Base-by-base conservation (phyloP, 805 yeast genomes). In the Yarrowia deformans region DNA sequence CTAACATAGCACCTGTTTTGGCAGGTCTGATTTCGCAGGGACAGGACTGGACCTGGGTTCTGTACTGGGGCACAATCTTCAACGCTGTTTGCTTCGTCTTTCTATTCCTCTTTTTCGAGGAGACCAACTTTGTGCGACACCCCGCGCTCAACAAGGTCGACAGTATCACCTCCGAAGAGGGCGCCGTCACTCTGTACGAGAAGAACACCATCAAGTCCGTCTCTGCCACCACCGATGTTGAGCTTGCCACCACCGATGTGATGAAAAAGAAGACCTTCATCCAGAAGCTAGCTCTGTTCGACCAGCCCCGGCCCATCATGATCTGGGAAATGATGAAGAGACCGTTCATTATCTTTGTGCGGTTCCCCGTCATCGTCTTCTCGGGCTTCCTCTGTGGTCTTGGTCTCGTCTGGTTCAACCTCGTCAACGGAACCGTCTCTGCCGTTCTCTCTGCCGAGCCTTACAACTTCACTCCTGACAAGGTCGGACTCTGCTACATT, bases 31-130 rank as follows among this genome's bases (percentile, higher is more conserved):
- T 61, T 35, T 50, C 69, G 7, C 64, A 50, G 50, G 69, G 69
- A 12, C 67, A 61, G 19, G 67, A 42, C 39, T 70, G 71, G 71
- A 58, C 61, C 55, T 70, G 71, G 71, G 61, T 56, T 3, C 61
- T 63, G 16, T 70, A 50, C 34, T 70, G 69, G 69, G 42, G 63
- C 35, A 35, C 54, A 23, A 70, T 70, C 32, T 54, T 70, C 58
- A 49, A 50, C 35, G 71, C 67, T 14, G 70, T 43, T n/a, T 45
- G 54, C 7, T 37, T 70, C n/a, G 61, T 58, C 8, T 50, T 50
- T 5, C 46, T 40, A 40, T 49, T 70, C 8, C 14, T 70, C 29
- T 48, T 50, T 34, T 35, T 70, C 10, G 71, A 70, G 23, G 71
- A 70, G 58, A 58, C 71, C 29, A 42, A 68, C 46, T 70, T 54